Evolutionary conservation across 306 rosid species (phyloP).

Genomic region (Mimosa pudica): DNA sequence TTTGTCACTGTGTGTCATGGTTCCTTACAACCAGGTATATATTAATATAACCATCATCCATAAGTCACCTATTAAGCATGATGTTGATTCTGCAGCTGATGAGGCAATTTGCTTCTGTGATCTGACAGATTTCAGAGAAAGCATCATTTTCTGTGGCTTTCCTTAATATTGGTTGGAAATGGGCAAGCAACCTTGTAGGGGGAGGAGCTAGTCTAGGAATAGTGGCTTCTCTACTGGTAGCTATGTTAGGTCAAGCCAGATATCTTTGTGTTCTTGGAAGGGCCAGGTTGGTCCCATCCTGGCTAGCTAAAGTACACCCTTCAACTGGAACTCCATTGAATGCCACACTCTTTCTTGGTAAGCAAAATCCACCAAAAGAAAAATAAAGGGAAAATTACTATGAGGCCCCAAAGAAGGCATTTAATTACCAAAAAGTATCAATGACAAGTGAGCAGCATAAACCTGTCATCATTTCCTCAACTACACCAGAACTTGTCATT

Average conservation of each 20-base stretch:
- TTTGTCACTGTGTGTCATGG: slow-evolving; percentile 73
- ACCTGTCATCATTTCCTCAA: too few species aligned
- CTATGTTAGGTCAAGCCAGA: slow-evolving; percentile 96
- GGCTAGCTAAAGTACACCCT: slow-evolving; percentile 94
- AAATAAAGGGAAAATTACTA: neutral
- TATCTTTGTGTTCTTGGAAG: slow-evolving; percentile 94
- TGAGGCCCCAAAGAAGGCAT: neutral
- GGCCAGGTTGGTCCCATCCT: slow-evolving; percentile 77
- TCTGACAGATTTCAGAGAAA: slow-evolving; percentile 55
- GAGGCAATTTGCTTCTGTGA: slow-evolving; percentile 9
- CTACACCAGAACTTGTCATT: too few species aligned
- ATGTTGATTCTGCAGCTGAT: slow-evolving; percentile 25
- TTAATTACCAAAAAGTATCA: too few species aligned
- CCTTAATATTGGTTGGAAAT: slow-evolving; percentile 70
- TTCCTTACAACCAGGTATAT: slow-evolving; percentile 73
- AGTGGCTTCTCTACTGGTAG: slow-evolving; percentile 86
- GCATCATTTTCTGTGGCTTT: slow-evolving; percentile 78
- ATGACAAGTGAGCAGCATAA: too few species aligned
- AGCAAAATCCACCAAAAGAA: neutral
- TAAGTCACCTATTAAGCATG: slow-evolving; percentile 3
- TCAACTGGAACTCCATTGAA: slow-evolving; percentile 89
- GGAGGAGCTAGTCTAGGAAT: slow-evolving; percentile 73
- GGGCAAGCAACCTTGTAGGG: slow-evolving; percentile 89
- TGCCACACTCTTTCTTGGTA: slow-evolving; percentile 82
- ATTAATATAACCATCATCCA: neutral